phyloP scores from a whole-genome alignment of 2,329 filamentous ascomycete genomes.

The Lomentospora prolificans region DNA sequence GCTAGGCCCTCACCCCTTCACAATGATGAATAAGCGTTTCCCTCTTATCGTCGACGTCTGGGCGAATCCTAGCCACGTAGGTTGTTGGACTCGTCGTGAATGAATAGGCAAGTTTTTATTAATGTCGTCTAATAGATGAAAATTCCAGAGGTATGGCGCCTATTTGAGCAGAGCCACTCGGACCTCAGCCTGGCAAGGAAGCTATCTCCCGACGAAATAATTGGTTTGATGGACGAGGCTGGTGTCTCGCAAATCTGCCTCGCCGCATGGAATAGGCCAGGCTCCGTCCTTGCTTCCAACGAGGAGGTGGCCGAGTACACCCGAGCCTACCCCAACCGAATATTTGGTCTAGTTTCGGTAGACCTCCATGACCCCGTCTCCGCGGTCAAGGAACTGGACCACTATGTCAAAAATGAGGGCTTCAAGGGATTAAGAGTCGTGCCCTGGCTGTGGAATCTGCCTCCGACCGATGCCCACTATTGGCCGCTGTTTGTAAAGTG shows the following conservation, averaged over 20 bases:
- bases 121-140: neutral
- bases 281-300: constrained; percentile 10
- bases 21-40: neutral
- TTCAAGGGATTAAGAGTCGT: constrained; percentile 11
- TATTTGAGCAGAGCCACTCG: constrained; percentile 11
- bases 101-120: neutral
- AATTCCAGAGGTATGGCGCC: constrained; percentile 8
- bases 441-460: constrained; percentile 11
- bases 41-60: constrained; percentile 10
- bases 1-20: neutral
- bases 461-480: constrained; percentile 10
- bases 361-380: constrained; percentile 10
- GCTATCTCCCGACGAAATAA: constrained; percentile 8
- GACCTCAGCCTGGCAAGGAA: constrained; percentile 7
- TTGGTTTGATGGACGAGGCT: constrained; percentile 11
- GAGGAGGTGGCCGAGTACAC: constrained; percentile 10
- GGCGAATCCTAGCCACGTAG: constrained; percentile 10
- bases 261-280: constrained; percentile 10
- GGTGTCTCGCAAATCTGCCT: constrained; percentile 11
- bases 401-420: constrained; percentile 11
- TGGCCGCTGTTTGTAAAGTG: constrained; percentile 12
- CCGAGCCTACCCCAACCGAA: constrained; percentile 11
- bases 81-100: neutral
- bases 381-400: constrained; percentile 10
- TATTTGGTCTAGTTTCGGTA: constrained; percentile 10